Evolutionary conservation across 2,329 filamentous ascomycete genomes (phyloP), one percentile per base, ranked within the genome.

Genomic region (Fusarium devonianum): DNA sequence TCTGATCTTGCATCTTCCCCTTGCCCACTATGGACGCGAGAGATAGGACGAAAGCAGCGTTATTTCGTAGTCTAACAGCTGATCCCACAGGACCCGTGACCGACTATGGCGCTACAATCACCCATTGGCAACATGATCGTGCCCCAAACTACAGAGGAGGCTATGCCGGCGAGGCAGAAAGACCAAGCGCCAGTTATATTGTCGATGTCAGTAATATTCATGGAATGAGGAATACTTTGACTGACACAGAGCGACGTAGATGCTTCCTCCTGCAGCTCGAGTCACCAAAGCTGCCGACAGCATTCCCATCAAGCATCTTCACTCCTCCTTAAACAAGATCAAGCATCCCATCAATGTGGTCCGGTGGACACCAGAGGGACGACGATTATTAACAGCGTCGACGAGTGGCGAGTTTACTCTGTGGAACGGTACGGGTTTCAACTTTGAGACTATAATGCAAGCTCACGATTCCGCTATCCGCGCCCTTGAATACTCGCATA

Each of bases 371-470:
- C 94, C 94, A 6, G 94, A 99, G 72, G 94, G 94, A 19, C 87
- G 94, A 53, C 82, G 94, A 61, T 77, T 99, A 47, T 80, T 99
- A 69, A 97, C 94, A 0, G 94, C 92, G 16, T 96, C 92, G 0
- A 96, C 92, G 61, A 97, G 93, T 70, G 94, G 94, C 67, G 94
- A 99, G 71, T 99, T 99, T 67, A 99, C 95, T 28, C 75, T 99
- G 4, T 99, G 94, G 94, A 99, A 99, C 70, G 94, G 94, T 56
- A 97, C 93, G 32, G 93, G 92, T 17, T 99, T 99, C 82, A 97
- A 99, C 72, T 99, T 99, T 65, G 94, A 99, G 75, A 97, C 94
- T 4, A 97, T 99, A 19, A 97, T 97, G 89, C 92, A 96, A 77
- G 93, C 93, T 28, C 93, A 97, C 72, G 93, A 97, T 73, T 86